phyloP scores from a whole-genome alignment of 129 eudicot species.

The Deinandra increscens region DNA sequence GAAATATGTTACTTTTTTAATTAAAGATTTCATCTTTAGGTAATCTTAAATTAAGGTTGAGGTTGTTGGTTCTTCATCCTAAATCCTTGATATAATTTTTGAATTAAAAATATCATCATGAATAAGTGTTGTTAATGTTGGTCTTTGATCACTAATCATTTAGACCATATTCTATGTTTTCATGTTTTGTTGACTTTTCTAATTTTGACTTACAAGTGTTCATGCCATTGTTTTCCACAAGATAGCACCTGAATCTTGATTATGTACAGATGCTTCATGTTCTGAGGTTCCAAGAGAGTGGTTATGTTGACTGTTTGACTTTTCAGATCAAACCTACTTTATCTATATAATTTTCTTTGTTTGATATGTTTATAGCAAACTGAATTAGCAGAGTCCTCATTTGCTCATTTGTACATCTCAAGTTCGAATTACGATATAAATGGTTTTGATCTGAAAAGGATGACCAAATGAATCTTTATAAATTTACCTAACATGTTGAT shows the following conservation, averaged over 20 bases:
- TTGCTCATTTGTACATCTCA: background rate
- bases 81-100: constrained; percentile 3
- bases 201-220: background rate
- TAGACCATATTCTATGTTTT: background rate
- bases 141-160: constrained; percentile 4
- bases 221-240: too few relatives aligned
- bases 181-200: constrained; percentile 23
- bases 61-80: constrained; percentile 13
- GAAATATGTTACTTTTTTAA: constrained; percentile 8
- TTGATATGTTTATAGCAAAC: background rate
- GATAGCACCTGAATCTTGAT: too few relatives aligned
- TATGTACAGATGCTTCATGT: constrained; percentile 4
- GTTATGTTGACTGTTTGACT: constrained; percentile 26
- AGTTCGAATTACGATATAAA: background rate
- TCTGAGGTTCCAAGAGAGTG: constrained; percentile 9
- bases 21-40: constrained; percentile 7
- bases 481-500: background rate
- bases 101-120: constrained; percentile 15
- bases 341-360: constrained; percentile 6
- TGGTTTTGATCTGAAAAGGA: background rate
- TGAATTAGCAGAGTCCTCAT: background rate
- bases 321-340: constrained; percentile 15
- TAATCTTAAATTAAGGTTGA: constrained; percentile 11
- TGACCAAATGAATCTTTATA: background rate
- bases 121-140: constrained; percentile 27